Evolutionary conservation across 345 rosid species (phyloP).

Genomic region (Trapa incisa): DNA sequence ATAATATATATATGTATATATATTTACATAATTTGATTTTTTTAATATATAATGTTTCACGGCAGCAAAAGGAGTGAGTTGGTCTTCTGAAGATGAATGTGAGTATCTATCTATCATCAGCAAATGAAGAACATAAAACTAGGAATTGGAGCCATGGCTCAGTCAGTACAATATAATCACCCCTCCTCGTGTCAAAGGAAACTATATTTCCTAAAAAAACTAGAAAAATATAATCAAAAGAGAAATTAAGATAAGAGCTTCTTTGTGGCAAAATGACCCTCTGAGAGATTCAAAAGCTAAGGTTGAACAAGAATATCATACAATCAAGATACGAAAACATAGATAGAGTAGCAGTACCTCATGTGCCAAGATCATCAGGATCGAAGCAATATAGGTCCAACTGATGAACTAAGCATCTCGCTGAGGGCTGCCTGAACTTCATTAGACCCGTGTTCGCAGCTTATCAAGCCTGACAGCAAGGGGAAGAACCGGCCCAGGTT

Average conservation of each 20-base stretch:
- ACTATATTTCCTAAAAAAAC: not conserved
- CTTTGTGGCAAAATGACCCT: not conserved
- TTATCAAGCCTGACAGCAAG: constrained; percentile 58
- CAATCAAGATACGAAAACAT: constrained; percentile 7
- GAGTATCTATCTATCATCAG: not conserved
- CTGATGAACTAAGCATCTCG: constrained; percentile 69
- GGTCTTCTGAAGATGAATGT: not conserved
- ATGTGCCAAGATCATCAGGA: constrained; percentile 33
- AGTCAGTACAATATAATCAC: not conserved
- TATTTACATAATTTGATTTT: too few relatives aligned
- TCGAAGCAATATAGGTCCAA: constrained; percentile 74
- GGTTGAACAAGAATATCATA: constrained; percentile 8
- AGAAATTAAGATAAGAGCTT: not conserved
- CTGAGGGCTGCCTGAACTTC: constrained; percentile 90
- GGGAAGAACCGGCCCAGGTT: constrained; percentile 64
- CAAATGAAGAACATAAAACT: not conserved
- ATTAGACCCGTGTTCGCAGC: constrained; percentile 86
- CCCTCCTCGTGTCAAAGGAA: not conserved
- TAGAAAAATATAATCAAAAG: not conserved
- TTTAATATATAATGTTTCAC: too few relatives aligned
- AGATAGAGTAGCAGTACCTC: not conserved
- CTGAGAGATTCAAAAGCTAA: not conserved
- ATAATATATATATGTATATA: too few relatives aligned
- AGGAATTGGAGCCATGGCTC: not conserved
- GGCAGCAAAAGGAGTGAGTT: not conserved